Base-by-base conservation (phyloP, 768 basidiomycete species). In the Austroboletus eburneus region DNA sequence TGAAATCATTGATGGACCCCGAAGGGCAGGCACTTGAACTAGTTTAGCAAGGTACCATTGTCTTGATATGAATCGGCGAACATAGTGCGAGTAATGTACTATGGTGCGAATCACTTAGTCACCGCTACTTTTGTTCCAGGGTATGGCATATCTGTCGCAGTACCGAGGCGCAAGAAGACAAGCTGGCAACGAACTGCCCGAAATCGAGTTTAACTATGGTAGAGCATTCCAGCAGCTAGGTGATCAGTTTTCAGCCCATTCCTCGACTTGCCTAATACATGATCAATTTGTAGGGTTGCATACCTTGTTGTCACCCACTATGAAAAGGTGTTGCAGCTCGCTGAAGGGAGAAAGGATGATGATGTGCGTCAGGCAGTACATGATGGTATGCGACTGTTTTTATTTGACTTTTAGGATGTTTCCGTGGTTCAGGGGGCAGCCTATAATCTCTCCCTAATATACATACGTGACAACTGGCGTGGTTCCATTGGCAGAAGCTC, bases 141-240 rank as follows among this genome's bases (percentile, higher is more conserved):
- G 78, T 0, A 77, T 94, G 74, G 90, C 88, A 0, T 96, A 92
- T 64, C 65, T 97, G 21, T 76, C 83, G 0, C 78, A 81, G 39
- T 99, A 98, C 64, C 79, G 91, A 16, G 71, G 72, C n/a, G 58
- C 87, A 3, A 75, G 85, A 13, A 72, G 70, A 35, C 66, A 55
- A 2, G 69, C 70, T 39, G 63, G 65, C 3, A 63, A 53, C 4
- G 44, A 69, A 3, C 54, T 76, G 20, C 77, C 81, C 23, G 94
- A 98, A 64, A 84, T 95, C 4, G 91, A 99, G 48, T 97, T 79
- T 63, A 99, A 99, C 64, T 89, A 93, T 59, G 95, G 86, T 0
- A 75, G 95, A 38, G 80, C 83, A 2, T 98, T 96, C 62, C 95
- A 98, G 60, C 88, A 93, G 49, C 72, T 96, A n/a, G 89, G 92